phyloP scores from a whole-genome alignment of 306 rosid species.

The Adenanthera pavonina region DNA sequence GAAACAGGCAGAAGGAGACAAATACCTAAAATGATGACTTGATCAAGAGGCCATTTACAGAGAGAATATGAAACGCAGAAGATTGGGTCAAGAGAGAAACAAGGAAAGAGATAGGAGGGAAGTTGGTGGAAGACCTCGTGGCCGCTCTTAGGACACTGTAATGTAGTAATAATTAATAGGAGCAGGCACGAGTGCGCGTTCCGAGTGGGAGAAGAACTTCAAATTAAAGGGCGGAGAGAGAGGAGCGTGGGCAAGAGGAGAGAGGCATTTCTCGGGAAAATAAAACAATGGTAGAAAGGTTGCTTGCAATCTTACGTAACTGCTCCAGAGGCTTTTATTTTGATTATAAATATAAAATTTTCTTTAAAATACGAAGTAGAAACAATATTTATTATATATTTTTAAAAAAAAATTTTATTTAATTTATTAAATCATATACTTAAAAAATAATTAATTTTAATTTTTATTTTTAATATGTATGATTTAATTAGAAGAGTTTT shows the following conservation, averaged over 20 bases:
- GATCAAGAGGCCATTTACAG: conserved; percentile 24
- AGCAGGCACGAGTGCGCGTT: conserved; percentile 41
- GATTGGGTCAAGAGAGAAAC: neutral
- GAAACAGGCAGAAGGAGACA: neutral
- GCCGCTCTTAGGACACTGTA: neutral
- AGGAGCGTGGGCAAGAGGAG: conserved; percentile 36
- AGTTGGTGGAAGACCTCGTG: conserved; percentile 14
- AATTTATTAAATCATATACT: no score
- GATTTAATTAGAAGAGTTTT: no score
- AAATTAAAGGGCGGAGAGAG: conserved; percentile 55
- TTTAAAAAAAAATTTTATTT: no score
- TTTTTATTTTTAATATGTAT: no score
- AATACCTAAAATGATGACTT: conserved; percentile 23
- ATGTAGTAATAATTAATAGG: conserved; percentile 19
- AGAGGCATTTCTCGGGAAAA: conserved; percentile 49
- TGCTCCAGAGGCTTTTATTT: neutral
- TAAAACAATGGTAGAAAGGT: conserved; percentile 19
- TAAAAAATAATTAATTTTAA: no score
- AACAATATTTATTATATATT: no score
- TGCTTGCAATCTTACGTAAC: neutral
- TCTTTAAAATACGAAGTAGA: no score
- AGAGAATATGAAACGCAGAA: neutral
- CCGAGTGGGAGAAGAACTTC: conserved; percentile 46
- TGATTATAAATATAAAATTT: no score
- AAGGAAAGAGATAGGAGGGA: neutral